Conservation (phyloP, 148 eudicot species). For the Heliamphora exappendiculata region DNA sequence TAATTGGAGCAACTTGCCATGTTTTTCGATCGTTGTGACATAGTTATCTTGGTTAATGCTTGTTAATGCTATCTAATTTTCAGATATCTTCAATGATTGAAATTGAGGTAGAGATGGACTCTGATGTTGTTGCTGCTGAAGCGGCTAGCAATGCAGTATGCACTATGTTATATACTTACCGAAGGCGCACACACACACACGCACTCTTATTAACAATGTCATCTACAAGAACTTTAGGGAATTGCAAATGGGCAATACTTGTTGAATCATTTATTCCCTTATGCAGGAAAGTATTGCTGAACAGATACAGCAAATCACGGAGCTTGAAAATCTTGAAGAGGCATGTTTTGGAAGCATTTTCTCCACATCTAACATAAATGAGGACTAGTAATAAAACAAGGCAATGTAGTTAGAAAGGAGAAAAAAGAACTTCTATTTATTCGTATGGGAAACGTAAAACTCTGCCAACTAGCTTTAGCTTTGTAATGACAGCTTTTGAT, state of each 20-base stretch:
- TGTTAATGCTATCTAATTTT: constrained; percentile 9
- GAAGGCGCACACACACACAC: neutral
- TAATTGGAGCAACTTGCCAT: neutral
- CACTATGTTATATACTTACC: neutral
- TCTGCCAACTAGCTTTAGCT: neutral
- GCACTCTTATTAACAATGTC: neutral
- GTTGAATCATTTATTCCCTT: neutral
- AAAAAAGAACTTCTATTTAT: neutral
- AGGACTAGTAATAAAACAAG: neutral
- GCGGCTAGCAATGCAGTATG: constrained; percentile 68
- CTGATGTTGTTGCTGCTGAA: constrained; percentile 95
- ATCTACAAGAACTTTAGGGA: neutral
- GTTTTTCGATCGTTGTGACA: neutral
- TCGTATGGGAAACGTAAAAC: neutral
- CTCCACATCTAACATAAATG: constrained; percentile 7
- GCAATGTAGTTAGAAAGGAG: neutral
- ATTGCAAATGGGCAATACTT: neutral
- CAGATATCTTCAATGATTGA: constrained; percentile 99
- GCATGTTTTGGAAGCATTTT: constrained; percentile 26
- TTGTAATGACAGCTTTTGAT: neutral
- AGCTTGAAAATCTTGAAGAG: constrained; percentile 95
- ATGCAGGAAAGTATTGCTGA: constrained; percentile 74
- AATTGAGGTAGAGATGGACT: constrained; percentile 95
- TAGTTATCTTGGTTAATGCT: neutral
- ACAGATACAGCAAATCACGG: constrained; percentile 89